Conservation (phyloP, 768 basidiomycete genomes). For the Cystoderma amianthinum region DNA sequence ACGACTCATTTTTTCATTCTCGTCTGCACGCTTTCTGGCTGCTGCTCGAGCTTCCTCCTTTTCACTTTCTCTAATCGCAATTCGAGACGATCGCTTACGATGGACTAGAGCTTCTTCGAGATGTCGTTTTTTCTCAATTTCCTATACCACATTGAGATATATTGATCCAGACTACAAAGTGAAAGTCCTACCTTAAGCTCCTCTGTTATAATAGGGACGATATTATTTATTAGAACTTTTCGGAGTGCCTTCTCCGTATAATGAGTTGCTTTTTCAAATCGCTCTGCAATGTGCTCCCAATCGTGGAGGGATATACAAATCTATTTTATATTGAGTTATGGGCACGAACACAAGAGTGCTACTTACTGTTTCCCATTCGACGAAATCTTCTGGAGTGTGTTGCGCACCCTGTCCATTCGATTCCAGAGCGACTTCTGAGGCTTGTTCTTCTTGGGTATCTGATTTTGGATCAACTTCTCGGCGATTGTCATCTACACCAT, state of each 20-base stretch:
- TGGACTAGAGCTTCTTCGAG: conserved; percentile 73
- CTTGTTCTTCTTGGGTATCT: conserved; percentile 3
- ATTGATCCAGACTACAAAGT: background rate
- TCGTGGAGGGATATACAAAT: conserved; percentile 79
- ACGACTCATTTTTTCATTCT: conserved; percentile 61
- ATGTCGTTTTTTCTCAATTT: conserved; percentile 52
- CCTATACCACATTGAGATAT: conserved; percentile 26
- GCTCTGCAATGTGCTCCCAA: conserved; percentile 77
- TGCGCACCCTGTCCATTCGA: conserved; percentile 6
- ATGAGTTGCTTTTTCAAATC: conserved; percentile 70
- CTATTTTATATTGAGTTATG: conserved; percentile 25
- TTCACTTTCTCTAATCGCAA: conserved; percentile 76
- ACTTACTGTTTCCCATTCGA: conserved; percentile 91
- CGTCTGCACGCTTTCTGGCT: conserved; percentile 56
- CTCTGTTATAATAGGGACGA: conserved; percentile 66
- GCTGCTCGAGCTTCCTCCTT: conserved; percentile 64
- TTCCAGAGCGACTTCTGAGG: conserved; percentile 5
- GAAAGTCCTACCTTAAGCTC: conserved; percentile 49
- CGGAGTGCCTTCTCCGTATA: conserved; percentile 77
- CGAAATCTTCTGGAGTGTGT: conserved; percentile 37
- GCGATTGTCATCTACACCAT: conserved; percentile 1
- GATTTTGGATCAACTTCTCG: background rate
- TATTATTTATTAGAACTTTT: conserved; percentile 53
- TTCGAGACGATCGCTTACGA: conserved; percentile 87
- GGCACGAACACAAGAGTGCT: background rate